Evolutionary conservation across 257 asterid genomes (phyloP), one percentile per base, ranked within the genome.

Genomic region (Jaltomata sinuosa): DNA sequence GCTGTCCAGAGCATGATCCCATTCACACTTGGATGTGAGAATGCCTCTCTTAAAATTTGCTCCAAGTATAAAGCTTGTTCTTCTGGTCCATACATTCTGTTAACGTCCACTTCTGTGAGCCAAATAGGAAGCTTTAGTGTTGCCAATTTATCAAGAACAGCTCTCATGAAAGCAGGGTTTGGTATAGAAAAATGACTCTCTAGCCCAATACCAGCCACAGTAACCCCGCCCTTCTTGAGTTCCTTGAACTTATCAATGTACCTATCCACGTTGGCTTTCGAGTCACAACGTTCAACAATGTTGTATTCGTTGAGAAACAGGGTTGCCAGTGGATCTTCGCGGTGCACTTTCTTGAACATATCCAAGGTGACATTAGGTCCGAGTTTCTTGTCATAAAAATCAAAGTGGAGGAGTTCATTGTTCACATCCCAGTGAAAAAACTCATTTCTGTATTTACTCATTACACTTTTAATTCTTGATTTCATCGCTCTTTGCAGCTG

Each of bases 361-460:
- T 90, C 85, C 10, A 92, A 11, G 55, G 91, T 88, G 12, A 92
- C 92, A 18, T 88, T 85, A 1, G 90, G 91, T 21, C 96, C 97
- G 40, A 93, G 96, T 68, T 76, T 87, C 83, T 88, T 81, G 83
- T 89, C 90, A 34, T 90, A 93, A 85, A 91, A 93, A 57, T 93
- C 88, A 52, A 77, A 92, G 76, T 93, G 97, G 31, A 94, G 94
- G 90, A 90, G 84, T 83, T 94, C 95, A 15, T 94, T 94, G 90
- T 89, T 87, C n/a, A 94, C 97, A 61, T 94, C 97, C 97, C 98
- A 94, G 36, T 94, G 93, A 22, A 94, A 78, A 84, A 93, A 93
- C 64, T 93, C 91, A 65, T 86, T 87, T 79, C 80, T 90, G 92
- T 94, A 93, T 57, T 82, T 81, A 25, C 52, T 76, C 89, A 92